Conservation (phyloP, 495 filamentous ascomycete species). For the Chlorociboria aeruginascens region DNA sequence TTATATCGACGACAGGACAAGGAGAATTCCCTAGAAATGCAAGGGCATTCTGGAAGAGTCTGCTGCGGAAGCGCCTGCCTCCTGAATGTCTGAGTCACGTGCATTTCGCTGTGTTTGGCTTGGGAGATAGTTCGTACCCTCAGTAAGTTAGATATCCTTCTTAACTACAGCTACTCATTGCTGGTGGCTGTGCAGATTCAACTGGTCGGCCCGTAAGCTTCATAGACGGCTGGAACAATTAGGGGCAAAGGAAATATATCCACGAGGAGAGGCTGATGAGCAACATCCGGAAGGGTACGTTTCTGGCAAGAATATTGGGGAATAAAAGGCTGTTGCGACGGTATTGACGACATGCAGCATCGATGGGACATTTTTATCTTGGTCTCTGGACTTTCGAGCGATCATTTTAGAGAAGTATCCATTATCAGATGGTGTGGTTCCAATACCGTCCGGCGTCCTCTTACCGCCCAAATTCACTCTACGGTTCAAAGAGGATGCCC, state of each 20-base stretch:
- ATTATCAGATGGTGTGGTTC: slow-evolving; percentile 47
- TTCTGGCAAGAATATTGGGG: not conserved
- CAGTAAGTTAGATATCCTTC: slow-evolving; percentile 39
- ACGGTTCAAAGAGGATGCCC: slow-evolving; percentile 14
- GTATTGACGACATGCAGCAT: slow-evolving; percentile 27
- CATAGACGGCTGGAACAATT: slow-evolving; percentile 77
- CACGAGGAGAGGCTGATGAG: slow-evolving; percentile 79
- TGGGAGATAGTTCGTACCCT: slow-evolving; percentile 89
- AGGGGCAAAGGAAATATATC: slow-evolving; percentile 66
- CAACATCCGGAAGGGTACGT: slow-evolving; percentile 83
- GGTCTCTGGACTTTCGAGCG: slow-evolving; percentile 54
- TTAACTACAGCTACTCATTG: not conserved
- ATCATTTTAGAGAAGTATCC: slow-evolving; percentile 56
- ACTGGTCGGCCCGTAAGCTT: slow-evolving; percentile 83
- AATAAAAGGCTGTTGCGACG: not conserved
- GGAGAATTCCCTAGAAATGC: slow-evolving; percentile 82
- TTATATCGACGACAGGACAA: slow-evolving; percentile 87
- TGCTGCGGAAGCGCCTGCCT: slow-evolving; percentile 67
- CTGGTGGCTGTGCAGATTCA: slow-evolving; percentile 50
- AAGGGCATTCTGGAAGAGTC: slow-evolving; percentile 68
- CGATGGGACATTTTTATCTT: slow-evolving; percentile 72
- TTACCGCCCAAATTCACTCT: slow-evolving; percentile 76
- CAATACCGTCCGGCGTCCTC: slow-evolving; percentile 64
- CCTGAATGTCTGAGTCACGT: slow-evolving; percentile 53
- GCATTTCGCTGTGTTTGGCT: slow-evolving; percentile 73